A percentile compares a stretch with the other conserved stretches of the same genome.
These are phyloP conservation scores for Azolla pinnata DNA, from an alignment of 75 land plant species.

Conservation along the genomic window DNA sequence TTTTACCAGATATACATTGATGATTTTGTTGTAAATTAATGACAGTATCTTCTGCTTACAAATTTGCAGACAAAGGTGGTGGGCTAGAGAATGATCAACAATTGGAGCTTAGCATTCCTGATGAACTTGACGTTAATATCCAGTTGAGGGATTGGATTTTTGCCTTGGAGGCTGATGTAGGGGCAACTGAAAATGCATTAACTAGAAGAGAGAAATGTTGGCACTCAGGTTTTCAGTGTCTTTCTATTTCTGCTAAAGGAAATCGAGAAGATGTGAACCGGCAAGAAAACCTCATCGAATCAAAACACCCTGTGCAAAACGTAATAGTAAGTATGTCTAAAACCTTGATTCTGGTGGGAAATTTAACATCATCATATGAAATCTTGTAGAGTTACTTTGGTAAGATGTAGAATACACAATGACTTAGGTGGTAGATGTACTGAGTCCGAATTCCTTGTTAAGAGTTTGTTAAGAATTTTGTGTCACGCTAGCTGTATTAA, in stretches of 20 bases:
- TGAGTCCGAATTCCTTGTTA: too few relatives aligned
- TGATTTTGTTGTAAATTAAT: too few relatives aligned
- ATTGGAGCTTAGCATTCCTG: conserved; percentile 70
- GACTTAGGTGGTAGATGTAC: too few relatives aligned
- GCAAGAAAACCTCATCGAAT: neutral
- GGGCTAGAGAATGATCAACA: too few relatives aligned
- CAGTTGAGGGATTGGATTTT: conserved; percentile 83
- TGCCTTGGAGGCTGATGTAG: conserved; percentile 78
- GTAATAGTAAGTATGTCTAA: conserved; percentile 14
- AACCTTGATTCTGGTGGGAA: neutral
- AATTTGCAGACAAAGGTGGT: too few relatives aligned
- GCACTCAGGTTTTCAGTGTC: conserved; percentile 76
- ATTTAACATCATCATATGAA: too few relatives aligned
- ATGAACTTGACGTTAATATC: conserved; percentile 69
- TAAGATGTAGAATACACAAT: too few relatives aligned
- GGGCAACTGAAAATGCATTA: conserved; percentile 28
- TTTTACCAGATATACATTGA: neutral
- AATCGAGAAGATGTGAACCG: conserved; percentile 16
- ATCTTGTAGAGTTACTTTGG: too few relatives aligned
- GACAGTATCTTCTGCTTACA: too few relatives aligned
- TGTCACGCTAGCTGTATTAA: too few relatives aligned
- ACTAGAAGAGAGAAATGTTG: conserved; percentile 77
- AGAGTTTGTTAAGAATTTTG: too few relatives aligned
- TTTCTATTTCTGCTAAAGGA: conserved; percentile 53
- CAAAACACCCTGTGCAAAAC: conserved; percentile 17